Percentiles rank a stretch among this genome's conserved stretches.
Conservation (phyloP, 116 monocot genomes). For the Dioscorea cayenensis region DNA sequence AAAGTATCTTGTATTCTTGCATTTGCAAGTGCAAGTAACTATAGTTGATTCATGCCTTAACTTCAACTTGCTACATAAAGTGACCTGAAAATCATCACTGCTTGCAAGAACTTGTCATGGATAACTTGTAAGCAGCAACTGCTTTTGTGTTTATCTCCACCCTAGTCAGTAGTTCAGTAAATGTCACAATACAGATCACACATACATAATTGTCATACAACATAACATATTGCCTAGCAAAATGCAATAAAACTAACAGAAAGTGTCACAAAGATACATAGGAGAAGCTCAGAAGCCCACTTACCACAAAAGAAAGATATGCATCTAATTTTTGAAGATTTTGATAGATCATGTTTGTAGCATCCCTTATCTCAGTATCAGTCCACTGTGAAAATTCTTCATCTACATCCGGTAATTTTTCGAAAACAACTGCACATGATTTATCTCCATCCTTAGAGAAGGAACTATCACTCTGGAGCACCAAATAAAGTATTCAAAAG, state of each 20-base stretch:
- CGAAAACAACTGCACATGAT: slow-evolving; percentile 60
- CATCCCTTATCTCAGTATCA: slow-evolving; percentile 45
- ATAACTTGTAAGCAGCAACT: no score
- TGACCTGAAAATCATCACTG: no score
- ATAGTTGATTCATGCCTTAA: no score
- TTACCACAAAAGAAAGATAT: slow-evolving; percentile 60
- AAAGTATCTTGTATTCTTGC: no score
- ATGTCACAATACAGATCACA: no score
- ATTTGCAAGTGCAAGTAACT: no score
- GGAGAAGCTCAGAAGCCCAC: background rate
- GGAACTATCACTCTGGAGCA: slow-evolving; percentile 31
- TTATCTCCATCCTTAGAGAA: slow-evolving; percentile 19
- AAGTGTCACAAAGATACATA: background rate
- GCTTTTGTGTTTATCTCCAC: no score
- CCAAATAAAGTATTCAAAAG: slow-evolving; percentile 2
- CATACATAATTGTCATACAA: background rate
- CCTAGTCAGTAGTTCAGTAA: no score
- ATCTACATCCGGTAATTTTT: slow-evolving; percentile 48
- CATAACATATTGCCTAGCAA: background rate
- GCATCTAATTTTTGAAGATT: slow-evolving; percentile 78
- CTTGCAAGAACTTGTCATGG: no score
- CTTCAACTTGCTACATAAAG: no score
- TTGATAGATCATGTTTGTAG: slow-evolving; percentile 61
- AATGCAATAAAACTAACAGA: background rate
- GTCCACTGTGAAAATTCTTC: slow-evolving; percentile 56